Evolutionary conservation across 2,329 filamentous ascomycete species (phyloP).

Genomic region (Pestalotiopsis sp.): DNA sequence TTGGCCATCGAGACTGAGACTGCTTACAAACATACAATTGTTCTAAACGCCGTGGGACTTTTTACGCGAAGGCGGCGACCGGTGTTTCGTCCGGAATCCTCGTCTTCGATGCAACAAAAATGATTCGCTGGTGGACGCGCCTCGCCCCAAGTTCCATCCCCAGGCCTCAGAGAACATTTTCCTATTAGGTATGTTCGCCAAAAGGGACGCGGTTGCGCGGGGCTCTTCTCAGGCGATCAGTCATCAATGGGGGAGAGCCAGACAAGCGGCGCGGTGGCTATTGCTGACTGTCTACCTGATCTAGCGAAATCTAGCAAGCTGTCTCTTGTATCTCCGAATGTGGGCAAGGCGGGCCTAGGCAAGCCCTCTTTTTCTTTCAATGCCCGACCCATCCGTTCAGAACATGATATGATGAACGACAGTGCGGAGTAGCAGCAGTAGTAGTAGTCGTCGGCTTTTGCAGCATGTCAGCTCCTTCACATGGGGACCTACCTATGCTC

Average conservation of each 20-base stretch:
- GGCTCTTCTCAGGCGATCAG: not conserved
- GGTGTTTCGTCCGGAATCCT: not conserved
- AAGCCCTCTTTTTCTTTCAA: not conserved
- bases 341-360: not conserved
- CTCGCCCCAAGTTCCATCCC: not conserved
- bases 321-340: not conserved
- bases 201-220: not conserved
- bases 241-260: not conserved
- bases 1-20: not conserved
- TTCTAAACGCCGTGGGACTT: no score
- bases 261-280: not conserved
- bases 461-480: not conserved
- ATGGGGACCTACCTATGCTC: not conserved
- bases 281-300: not conserved
- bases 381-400: not conserved
- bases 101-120: not conserved
- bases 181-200: not conserved
- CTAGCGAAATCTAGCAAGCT: not conserved
- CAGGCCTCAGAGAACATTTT: not conserved
- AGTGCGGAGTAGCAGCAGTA: not conserved
- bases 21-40: not conserved
- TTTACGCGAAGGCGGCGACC: not conserved
- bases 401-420: not conserved
- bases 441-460: not conserved
- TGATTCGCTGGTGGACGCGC: not conserved